Conservation (phyloP, 75 land plant species). For the Picea glauca region DNA sequence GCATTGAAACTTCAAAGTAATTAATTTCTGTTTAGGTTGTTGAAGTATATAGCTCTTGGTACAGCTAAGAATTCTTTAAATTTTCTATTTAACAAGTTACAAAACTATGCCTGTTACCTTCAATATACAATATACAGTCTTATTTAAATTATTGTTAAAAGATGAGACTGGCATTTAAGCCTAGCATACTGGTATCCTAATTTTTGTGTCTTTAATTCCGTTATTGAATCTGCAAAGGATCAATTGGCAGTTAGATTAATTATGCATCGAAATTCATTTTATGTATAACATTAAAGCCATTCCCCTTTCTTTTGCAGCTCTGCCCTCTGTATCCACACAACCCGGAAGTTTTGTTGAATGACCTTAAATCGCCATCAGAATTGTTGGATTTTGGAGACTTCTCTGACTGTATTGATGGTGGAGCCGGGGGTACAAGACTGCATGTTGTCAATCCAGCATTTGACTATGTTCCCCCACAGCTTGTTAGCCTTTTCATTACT, state of each 20-base stretch:
- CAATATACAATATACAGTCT: neutral
- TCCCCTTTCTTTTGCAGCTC: conserved; percentile 45
- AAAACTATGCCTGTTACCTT: neutral
- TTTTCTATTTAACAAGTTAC: neutral
- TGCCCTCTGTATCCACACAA: conserved; percentile 97
- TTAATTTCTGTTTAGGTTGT: neutral
- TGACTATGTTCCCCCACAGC: conserved; percentile 95
- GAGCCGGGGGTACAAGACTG: conserved; percentile 52
- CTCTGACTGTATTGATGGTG: conserved; percentile 83
- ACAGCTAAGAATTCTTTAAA: neutral
- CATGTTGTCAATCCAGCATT: conserved; percentile 93
- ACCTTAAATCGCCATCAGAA: conserved; percentile 87
- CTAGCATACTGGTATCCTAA: neutral
- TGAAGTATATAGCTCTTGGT: neutral
- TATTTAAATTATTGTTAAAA: neutral
- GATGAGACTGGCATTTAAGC: neutral
- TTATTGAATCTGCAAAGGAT: neutral
- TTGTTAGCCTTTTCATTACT: conserved; percentile 94
- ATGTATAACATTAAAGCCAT: neutral
- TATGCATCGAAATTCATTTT: neutral
- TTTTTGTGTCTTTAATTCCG: neutral
- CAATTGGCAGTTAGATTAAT: neutral
- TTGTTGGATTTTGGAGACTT: conserved; percentile 89
- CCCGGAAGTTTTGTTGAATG: conserved; percentile 86
- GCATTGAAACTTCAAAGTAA: neutral